Percentiles rank a stretch among this genome's conserved stretches.
These are phyloP conservation scores for Micractinium conductrix DNA, from an alignment of 139 green algal genomes.

Conservation along the genomic window DNA sequence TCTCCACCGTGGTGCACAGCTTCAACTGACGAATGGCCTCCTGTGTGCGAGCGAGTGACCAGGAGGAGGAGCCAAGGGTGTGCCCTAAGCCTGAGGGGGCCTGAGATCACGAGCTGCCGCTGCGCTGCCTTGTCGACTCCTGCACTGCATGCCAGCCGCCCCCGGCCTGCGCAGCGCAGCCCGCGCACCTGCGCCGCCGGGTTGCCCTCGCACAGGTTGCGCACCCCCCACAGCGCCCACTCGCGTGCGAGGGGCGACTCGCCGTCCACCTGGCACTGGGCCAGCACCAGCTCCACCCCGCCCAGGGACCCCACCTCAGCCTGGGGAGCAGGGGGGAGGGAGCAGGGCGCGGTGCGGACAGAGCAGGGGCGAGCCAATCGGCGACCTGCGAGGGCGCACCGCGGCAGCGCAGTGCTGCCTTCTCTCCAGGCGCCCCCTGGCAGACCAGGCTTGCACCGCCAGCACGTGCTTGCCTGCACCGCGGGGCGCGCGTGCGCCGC, in stretches of 20 bases:
- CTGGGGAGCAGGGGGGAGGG: conserved; percentile 36
- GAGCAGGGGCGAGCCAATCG: no score
- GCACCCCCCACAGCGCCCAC: conserved; percentile 90
- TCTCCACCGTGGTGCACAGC: conserved; percentile 57
- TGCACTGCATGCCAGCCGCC: not conserved
- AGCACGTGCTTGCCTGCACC: conserved; percentile 36
- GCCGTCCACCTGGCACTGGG: conserved; percentile 70
- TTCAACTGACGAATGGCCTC: conserved; percentile 54
- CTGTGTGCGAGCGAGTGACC: not conserved
- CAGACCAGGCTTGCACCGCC: no score
- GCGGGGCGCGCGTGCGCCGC: conserved; percentile 32
- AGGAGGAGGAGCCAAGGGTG: not conserved
- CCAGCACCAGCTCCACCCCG: conserved; percentile 72
- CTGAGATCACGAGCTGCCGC: no score
- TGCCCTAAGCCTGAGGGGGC: no score
- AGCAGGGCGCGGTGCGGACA: not conserved
- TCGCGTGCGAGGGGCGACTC: conserved; percentile 78
- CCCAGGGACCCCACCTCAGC: conserved; percentile 44
- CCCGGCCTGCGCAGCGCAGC: no score
- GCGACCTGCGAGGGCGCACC: not conserved
- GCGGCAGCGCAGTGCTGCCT: no score
- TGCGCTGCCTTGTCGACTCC: no score
- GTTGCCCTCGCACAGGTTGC: conserved; percentile 87
- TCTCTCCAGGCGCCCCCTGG: not conserved
- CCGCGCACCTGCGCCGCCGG: conserved; percentile 34